These are phyloP conservation scores for Chrysoporthe puriensis DNA, from an alignment of 2,329 filamentous ascomycete species.

Conservation along the genomic window DNA sequence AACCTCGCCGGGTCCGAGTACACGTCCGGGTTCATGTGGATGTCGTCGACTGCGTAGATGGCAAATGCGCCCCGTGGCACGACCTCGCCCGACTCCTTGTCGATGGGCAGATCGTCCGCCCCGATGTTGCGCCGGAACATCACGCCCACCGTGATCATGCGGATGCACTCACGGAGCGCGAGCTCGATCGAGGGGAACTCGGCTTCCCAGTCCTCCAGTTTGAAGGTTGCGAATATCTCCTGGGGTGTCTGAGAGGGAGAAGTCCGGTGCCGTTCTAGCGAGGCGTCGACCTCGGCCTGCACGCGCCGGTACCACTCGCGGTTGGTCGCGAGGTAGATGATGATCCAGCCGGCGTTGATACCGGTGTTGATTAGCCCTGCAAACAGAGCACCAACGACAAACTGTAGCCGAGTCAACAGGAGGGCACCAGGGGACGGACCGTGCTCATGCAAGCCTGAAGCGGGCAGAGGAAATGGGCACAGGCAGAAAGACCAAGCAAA, in stretches of 20 bases:
- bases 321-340: constrained; percentile 53
- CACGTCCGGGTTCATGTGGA: constrained; percentile 51
- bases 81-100: constrained; percentile 45
- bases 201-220: constrained; percentile 57
- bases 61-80: constrained; percentile 54
- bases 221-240: constrained; percentile 48
- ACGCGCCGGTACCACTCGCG: constrained; percentile 50
- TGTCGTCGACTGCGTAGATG: constrained; percentile 50
- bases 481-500: neutral
- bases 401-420: constrained; percentile 36
- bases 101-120: constrained; percentile 47
- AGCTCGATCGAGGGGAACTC: constrained; percentile 57
- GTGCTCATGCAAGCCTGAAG: neutral
- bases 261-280: constrained; percentile 47
- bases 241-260: constrained; percentile 36
- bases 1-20: constrained; percentile 53
- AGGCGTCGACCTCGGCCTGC: constrained; percentile 51
- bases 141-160: constrained; percentile 51
- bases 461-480: neutral
- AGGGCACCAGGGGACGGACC: neutral
- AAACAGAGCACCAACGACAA: constrained; percentile 58
- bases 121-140: constrained; percentile 56
- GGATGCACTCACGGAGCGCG: constrained; percentile 57
- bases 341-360: constrained; percentile 57
- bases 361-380: constrained; percentile 62